Evolutionary conservation across 768 basidiomycete species (phyloP).

Genomic region (Mycena galericulata): DNA sequence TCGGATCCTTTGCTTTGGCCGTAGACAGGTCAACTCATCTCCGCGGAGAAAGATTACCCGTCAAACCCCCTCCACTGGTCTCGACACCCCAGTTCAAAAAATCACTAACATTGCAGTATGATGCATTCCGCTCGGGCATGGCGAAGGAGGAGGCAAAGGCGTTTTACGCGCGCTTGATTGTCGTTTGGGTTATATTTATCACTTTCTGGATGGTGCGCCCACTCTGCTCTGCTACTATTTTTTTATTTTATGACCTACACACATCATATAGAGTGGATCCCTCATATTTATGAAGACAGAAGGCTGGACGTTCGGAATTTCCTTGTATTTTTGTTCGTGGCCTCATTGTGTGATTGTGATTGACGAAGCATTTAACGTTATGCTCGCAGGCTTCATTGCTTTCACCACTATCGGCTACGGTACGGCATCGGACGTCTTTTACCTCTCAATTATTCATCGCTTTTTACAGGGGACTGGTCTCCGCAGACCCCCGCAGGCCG

Average conservation of each 20-base stretch:
- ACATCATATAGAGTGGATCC: slow-evolving; percentile 66
- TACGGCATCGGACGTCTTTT: slow-evolving; percentile 6
- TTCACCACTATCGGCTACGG: slow-evolving; percentile 84
- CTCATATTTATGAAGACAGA: slow-evolving; percentile 78
- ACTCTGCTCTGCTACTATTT: background rate
- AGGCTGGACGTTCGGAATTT: slow-evolving; percentile 70
- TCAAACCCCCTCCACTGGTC: background rate
- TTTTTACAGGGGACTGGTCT: slow-evolving; percentile 62
- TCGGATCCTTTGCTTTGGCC: slow-evolving; percentile 64
- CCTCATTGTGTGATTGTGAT: background rate
- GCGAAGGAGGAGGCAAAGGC: slow-evolving; percentile 65
- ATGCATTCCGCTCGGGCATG: slow-evolving; percentile 44
- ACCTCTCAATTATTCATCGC: background rate
- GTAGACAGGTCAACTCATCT: slow-evolving; percentile 43
- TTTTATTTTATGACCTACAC: background rate
- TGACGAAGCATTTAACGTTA: background rate
- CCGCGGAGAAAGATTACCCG: slow-evolving; percentile 15
- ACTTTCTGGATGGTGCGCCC: slow-evolving; percentile 80
- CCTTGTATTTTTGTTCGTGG: slow-evolving; percentile 79
- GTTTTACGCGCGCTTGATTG: slow-evolving; percentile 64
- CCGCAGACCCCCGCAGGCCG: slow-evolving; percentile 78
- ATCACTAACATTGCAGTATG: slow-evolving; percentile 45
- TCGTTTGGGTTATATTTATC: slow-evolving; percentile 73
- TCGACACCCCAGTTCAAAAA: slow-evolving; percentile 22
- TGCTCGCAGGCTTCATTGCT: slow-evolving; percentile 68